Percentiles rank a stretch among this genome's conserved stretches.
Conservation (phyloP, 177 flowering plant genomes). For the Vitis hybrid region DNA sequence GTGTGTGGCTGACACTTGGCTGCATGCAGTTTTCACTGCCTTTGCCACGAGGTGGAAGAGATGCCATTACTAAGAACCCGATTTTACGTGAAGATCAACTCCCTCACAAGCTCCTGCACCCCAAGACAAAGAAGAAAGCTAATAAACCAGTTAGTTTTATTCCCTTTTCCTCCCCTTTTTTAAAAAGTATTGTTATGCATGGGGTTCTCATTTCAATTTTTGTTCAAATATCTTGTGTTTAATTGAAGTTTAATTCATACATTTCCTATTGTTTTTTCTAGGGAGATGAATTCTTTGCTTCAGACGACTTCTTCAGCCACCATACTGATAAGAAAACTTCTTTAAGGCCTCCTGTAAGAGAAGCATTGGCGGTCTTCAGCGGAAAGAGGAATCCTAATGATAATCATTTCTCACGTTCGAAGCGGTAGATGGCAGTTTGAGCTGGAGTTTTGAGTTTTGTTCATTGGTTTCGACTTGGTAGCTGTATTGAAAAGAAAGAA, state of each 20-base stretch:
- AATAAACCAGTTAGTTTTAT: constrained; percentile 52
- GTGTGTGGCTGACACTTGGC: background rate
- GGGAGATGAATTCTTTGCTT: constrained; percentile 58
- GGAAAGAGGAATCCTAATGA: constrained; percentile 92
- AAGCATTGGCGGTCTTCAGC: constrained; percentile 79
- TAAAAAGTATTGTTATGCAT: background rate
- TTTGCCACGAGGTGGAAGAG: constrained; percentile 92
- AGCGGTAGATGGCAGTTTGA: constrained; percentile 27
- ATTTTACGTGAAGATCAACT: constrained; percentile 95
- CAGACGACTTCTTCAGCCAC: constrained; percentile 57
- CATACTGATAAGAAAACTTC: constrained; percentile 63
- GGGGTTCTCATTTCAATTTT: background rate
- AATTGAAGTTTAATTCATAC: background rate
- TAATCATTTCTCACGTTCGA: constrained; percentile 74
- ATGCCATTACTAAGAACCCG: constrained; percentile 78
- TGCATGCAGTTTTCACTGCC: constrained; percentile 85
- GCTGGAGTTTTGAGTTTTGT: background rate
- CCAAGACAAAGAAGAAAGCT: constrained; percentile 72
- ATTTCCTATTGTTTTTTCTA: constrained; percentile 11
- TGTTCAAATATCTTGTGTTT: background rate
- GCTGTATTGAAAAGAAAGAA: too few relatives aligned
- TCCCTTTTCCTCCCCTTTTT: background rate
- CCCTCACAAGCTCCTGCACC: constrained; percentile 75
- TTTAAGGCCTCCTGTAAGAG: constrained; percentile 74
- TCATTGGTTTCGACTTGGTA: background rate